Evolutionary conservation across 306 rosid species (phyloP), one percentile per base, ranked within the genome.

Genomic region (Cotoneaster glaucophyllus): DNA sequence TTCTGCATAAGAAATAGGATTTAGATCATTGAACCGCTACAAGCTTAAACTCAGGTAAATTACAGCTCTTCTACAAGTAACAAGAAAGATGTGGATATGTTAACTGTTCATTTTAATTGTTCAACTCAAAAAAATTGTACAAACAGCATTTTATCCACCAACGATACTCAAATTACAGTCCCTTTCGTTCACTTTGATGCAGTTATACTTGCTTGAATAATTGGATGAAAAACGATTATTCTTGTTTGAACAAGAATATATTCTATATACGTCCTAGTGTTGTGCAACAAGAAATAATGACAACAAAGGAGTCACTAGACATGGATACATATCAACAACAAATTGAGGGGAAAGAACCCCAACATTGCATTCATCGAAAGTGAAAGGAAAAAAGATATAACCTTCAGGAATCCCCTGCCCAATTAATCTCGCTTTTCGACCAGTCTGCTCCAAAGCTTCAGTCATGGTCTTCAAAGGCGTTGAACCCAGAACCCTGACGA

Each of bases 351-450:
- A 45, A 61, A 19, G 69, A 4, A 28, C 41, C 50, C 54, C 41
- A 69, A 68, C 9, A n/a, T 31, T 5, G 17, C 83, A 74, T 77
- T 13, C 24, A 56, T 64, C 50, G 3, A 11, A 66, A 62, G 48
- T 18, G 31, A 45, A 11, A 63, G 13, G 0, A 67, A 37, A 59
- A 12, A 70, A 2, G 18, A 41, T 4, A 56, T 43, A 79, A 90
- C 99, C 99, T 79, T 88, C 96, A 1, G 97, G 97, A 37, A 85
- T 81, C 71, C 99, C 99, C 84, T 92, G 99, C 77, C 99, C 97
- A 45, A 95, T 92, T 34, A 95, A 83, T 77, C 97, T 85, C 7
- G 96, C 97, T 80, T 81, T 85, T 78, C 92, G 87, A 48, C 96
- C 97, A 0, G 91, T 92, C 86, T 92, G 92, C 78, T 95, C 93